Base-by-base conservation (phyloP, 192 early-diverging fungal species). In the Thamnidium elegans region DNA sequence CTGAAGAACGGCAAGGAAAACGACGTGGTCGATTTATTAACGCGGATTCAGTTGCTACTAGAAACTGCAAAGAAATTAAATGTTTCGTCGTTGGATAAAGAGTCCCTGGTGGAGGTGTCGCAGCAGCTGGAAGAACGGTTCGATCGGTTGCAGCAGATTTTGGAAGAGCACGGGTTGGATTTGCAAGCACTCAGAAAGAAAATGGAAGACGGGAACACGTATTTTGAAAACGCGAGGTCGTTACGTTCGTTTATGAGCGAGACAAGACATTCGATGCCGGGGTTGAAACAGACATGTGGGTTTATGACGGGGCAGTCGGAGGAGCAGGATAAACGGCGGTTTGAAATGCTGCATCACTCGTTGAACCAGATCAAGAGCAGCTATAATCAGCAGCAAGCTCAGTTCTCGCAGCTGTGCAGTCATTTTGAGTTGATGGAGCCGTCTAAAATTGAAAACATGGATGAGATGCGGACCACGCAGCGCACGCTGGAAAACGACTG, bases 281-380 rank as follows among this genome's bases (percentile, higher is more conserved):
- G 61, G 0, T 46, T 66, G n/a, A 72, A 72, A 30, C 71, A 72
- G 13, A 56, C 58, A 4, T 67, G 55, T 43, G 71, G 71, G 9
- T 67, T 72, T 50, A 72, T 72, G 53, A 72, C 65, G 0, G 71
- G 71, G 13, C 55, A 67, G 32, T 67, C 65, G 11, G 59, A 62
- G 14, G 59, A 67, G 4, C 65, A 72, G 39, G 71, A 72, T 36
- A 46, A 63, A 10, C 39, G 67, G 5, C 15, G 60, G 3, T 62
- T 58, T 51, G 59, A 72, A 14, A 47, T 34, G 30, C 43, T 72
- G 19, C 34, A 54, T 1, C 53, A 50, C 7, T 48, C 59, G 2
- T 10, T 72, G 3, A 13, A 20, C 9, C n/a, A 46, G 14, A 46
- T 61, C 39, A 50, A 67, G 11, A 9, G 54, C 23, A 46, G 39